phyloP scores from a whole-genome alignment of 306 rosid genomes.

The Begonia peltatifolia region DNA sequence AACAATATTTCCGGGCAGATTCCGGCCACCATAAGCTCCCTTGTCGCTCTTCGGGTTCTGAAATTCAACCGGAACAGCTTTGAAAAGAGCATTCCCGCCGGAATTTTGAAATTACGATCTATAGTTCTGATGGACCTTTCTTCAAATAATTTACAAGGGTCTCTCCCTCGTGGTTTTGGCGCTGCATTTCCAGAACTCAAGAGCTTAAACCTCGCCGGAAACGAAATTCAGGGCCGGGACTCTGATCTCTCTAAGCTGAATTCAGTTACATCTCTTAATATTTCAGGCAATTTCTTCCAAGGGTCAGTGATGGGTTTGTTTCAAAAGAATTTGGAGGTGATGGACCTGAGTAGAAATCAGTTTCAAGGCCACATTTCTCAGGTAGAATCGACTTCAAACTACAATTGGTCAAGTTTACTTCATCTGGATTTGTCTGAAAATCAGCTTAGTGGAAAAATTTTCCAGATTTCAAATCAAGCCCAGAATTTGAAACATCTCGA shows the following conservation, averaged over 20 bases:
- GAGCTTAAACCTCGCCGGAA: slow-evolving; percentile 67
- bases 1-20: slow-evolving; percentile 60
- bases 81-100: slow-evolving; percentile 40
- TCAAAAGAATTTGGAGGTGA: slow-evolving; percentile 43
- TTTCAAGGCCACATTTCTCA: slow-evolving; percentile 70
- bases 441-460: slow-evolving; percentile 59
- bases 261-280: slow-evolving; percentile 49
- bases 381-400: slow-evolving; percentile 50
- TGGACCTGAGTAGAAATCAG: slow-evolving; percentile 83
- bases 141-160: slow-evolving; percentile 52
- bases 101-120: slow-evolving; percentile 48
- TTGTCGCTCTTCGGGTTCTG: slow-evolving; percentile 34
- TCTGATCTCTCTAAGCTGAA: slow-evolving; percentile 46
- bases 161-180: slow-evolving; percentile 74
- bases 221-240: slow-evolving; percentile 37
- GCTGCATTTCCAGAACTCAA: slow-evolving; percentile 65
- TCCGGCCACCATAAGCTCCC: slow-evolving; percentile 58
- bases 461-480: slow-evolving; percentile 34
- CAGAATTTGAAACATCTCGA: slow-evolving; percentile 55
- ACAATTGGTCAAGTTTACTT: slow-evolving; percentile 57
- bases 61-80: slow-evolving; percentile 54
- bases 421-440: slow-evolving; percentile 86
- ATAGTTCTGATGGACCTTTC: slow-evolving; percentile 66
- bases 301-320: slow-evolving; percentile 66
- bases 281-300: slow-evolving; percentile 67